phyloP scores from a whole-genome alignment of 768 basidiomycete genomes.

The Amanita rubescens region DNA sequence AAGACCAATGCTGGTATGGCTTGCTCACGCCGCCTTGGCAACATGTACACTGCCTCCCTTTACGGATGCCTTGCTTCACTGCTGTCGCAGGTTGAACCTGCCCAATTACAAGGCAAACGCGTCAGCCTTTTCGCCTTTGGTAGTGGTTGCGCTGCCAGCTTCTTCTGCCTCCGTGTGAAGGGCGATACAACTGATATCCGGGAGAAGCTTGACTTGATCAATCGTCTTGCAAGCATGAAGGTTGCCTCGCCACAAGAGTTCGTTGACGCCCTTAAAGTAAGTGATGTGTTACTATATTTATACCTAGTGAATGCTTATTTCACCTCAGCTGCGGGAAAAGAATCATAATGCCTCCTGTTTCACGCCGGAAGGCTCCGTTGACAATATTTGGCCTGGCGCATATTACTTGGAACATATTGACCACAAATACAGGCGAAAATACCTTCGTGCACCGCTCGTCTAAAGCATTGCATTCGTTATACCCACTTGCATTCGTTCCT shows the following conservation, averaged over 20 bases:
- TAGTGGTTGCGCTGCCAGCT: constrained; percentile 88
- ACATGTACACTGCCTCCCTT: constrained; percentile 97
- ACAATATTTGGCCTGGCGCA: constrained; percentile 90
- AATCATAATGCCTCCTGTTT: constrained; percentile 90
- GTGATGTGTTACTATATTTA: constrained; percentile 19
- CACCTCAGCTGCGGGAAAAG: constrained; percentile 79
- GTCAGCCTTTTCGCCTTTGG: constrained; percentile 96
- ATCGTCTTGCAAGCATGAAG: constrained; percentile 76
- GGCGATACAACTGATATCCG: constrained; percentile 81
- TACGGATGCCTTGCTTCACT: constrained; percentile 92
- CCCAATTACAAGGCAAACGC: constrained; percentile 71
- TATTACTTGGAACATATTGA: constrained; percentile 93
- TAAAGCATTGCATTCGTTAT: constrained; percentile 22
- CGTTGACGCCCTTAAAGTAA: constrained; percentile 60
- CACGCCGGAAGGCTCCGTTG: constrained; percentile 76
- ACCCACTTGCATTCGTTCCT: constrained; percentile 11
- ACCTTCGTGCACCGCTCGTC: constrained; percentile 43
- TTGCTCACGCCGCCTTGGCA: constrained; percentile 86
- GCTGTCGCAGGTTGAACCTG: constrained; percentile 63
- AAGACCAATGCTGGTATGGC: constrained; percentile 80
- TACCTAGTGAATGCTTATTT: constrained; percentile 7
- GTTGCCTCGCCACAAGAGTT: constrained; percentile 92
- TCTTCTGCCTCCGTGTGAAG: constrained; percentile 84
- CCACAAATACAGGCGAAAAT: constrained; percentile 86
- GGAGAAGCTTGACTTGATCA: constrained; percentile 73